Evolutionary conservation across 179 eudicot genomes (phyloP).

Genomic region (Nepenthes alata): DNA sequence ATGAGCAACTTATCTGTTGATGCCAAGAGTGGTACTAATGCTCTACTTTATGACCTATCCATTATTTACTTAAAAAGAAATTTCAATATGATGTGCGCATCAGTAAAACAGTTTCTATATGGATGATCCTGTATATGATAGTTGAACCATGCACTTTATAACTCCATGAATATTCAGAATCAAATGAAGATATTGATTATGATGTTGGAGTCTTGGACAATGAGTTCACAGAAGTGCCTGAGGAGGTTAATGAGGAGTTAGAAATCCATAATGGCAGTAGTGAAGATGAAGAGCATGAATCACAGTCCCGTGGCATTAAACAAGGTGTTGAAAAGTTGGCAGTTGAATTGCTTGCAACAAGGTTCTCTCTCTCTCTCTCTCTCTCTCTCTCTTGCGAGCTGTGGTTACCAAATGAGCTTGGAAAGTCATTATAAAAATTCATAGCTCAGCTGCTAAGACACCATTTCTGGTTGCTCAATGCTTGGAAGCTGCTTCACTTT

Average conservation of each 20-base stretch:
- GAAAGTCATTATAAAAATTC: not conserved
- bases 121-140: not conserved
- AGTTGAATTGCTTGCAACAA: conserved; percentile 43
- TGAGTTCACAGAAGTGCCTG: conserved; percentile 27
- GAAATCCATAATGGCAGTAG: conserved; percentile 4
- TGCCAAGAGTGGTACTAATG: conserved; percentile 10
- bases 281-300: conserved; percentile 5
- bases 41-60: not conserved
- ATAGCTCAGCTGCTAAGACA: not conserved
- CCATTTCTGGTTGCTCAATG: not conserved
- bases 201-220: conserved; percentile 13
- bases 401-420: not conserved
- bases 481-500: too few species aligned
- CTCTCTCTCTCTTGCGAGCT: not conserved
- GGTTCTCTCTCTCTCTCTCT: conserved; percentile 22
- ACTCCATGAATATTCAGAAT: conserved; percentile 5
- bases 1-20: conserved; percentile 1
- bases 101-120: not conserved
- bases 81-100: not conserved
- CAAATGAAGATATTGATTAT: conserved; percentile 11
- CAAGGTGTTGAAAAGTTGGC: conserved; percentile 41
- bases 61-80: not conserved
- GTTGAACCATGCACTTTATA: not conserved
- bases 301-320: conserved; percentile 13
- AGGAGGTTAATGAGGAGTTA: conserved; percentile 24